Base-by-base conservation (phyloP, 495 filamentous ascomycete species). In the Penicillium salamii region DNA sequence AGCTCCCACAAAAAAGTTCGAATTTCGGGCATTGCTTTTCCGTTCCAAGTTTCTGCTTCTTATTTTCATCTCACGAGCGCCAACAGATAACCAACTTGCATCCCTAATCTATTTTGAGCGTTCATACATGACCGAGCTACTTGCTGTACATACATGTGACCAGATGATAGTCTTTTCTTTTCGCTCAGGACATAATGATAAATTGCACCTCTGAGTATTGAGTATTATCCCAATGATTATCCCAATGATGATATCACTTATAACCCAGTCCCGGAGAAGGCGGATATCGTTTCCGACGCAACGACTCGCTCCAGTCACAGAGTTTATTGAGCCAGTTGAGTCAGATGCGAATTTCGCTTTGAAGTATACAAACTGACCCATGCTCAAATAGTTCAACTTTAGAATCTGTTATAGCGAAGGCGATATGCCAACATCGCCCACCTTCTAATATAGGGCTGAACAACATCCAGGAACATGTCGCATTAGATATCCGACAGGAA, bases 401-500 rank as follows among this genome's bases (percentile, higher is more conserved):
- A n/a, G 23, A 26, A 26, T 26, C 8, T 26, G 3, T 8, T 26
- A 26, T 8, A 26, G 23, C 23, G 4, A 26, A 26, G 23, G 3
- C 8, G 23, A 26, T 26, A 26, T 26, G 8, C 23, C 23, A 26
- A 38, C 15, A 15, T 29, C 15, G 18, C 15, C 5, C 3, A 42
- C 11, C 6, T 15, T 13, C 11, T 23, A 19, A 44, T 37, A 17
- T 26, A 36, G 28, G 18, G 28, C 23, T 26, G 40, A 28, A 50
- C 29, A 24, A 20, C 14, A n/a, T n/a, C 12, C 24, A 18, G 41
- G 1, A 34, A 14, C 24, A 31, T 15, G 21, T 53, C 61, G 58
- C 58, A 56, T 58, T 26, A 47, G 12, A 56, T 49, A 38, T 61
- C 58, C 61, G 54, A 47, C 42, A 48, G 17, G 23, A 40, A 51